Conservation (phyloP, 805 yeast species). For the Metschnikowia borealis region DNA sequence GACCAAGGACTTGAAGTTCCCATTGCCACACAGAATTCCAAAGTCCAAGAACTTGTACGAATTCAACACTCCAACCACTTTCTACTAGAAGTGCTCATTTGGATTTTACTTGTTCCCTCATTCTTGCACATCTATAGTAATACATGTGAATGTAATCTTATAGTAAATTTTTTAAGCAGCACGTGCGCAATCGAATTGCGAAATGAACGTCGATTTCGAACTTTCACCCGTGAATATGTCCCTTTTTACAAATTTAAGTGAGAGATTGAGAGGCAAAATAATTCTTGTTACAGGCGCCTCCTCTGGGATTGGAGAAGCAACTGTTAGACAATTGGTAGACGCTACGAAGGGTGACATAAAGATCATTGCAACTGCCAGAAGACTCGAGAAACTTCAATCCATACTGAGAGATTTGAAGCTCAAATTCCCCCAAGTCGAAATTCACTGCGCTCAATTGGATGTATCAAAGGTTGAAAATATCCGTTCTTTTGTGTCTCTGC, state of each 20-base stretch:
- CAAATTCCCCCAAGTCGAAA: slow-evolving; percentile 46
- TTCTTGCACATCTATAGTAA: slow-evolving; percentile 15
- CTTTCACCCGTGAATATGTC: not conserved
- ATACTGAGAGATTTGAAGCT: slow-evolving; percentile 44
- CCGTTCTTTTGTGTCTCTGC: slow-evolving; percentile 44
- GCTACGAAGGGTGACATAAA: slow-evolving; percentile 69
- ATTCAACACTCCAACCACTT: slow-evolving; percentile 94
- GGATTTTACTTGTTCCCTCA: slow-evolving; percentile 3
- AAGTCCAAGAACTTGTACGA: slow-evolving; percentile 85
- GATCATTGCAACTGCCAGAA: slow-evolving; percentile 74
- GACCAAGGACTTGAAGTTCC: slow-evolving; percentile 95
- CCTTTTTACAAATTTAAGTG: slow-evolving; percentile 54
- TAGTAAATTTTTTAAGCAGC: slow-evolving; percentile 1
- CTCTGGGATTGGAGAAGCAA: slow-evolving; percentile 94
- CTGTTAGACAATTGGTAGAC: slow-evolving; percentile 85
- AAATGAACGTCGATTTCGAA: not conserved
- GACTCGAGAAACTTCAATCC: slow-evolving; percentile 55
- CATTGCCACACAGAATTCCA: slow-evolving; percentile 99
- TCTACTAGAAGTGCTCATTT: slow-evolving; percentile 60
- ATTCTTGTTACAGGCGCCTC: slow-evolving; percentile 89
- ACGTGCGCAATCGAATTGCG: not conserved
- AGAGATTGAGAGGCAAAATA: slow-evolving; percentile 74
- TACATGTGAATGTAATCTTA: slow-evolving; percentile 17
- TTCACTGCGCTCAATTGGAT: slow-evolving; percentile 57
- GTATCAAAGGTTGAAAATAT: slow-evolving; percentile 39